These are phyloP conservation scores for Ceratocystis colombiana DNA, from an alignment of 2,329 filamentous ascomycete genomes.

Conservation along the genomic window DNA sequence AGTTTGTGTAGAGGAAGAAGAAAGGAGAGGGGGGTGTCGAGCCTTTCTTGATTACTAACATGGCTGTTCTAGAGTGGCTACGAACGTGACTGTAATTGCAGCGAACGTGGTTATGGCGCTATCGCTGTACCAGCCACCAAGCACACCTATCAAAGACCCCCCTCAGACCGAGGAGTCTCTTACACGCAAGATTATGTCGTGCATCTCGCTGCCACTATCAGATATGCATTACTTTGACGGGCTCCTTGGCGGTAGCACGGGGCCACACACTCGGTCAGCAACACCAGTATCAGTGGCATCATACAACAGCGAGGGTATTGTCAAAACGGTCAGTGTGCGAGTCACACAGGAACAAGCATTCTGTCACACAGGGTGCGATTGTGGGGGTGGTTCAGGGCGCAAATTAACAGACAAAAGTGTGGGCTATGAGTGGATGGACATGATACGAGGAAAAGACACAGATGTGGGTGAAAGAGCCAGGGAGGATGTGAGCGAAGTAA, in stretches of 20 bases:
- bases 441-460: slow-evolving; percentile 13
- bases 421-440: slow-evolving; percentile 15
- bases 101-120: slow-evolving; percentile 31
- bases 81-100: slow-evolving; percentile 34
- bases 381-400: slow-evolving; percentile 19
- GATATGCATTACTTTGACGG: slow-evolving; percentile 6
- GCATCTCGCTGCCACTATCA: slow-evolving; percentile 33
- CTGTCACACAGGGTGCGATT: slow-evolving; percentile 22
- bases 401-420: slow-evolving; percentile 15
- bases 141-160: too few species aligned
- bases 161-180: slow-evolving; percentile 31
- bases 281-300: slow-evolving; percentile 3
- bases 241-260: neutral
- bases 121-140: too few species aligned
- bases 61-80: slow-evolving; percentile 30
- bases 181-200: slow-evolving; percentile 33
- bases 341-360: slow-evolving; percentile 22
- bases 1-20: slow-evolving; percentile 15
- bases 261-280: neutral
- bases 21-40: neutral
- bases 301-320: slow-evolving; percentile 20
- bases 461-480: neutral
- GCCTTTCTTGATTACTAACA: neutral
- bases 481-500: too few species aligned
- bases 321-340: slow-evolving; percentile 25